phyloP scores from a whole-genome alignment of 768 basidiomycete species.

The Mrakia blollopis region DNA sequence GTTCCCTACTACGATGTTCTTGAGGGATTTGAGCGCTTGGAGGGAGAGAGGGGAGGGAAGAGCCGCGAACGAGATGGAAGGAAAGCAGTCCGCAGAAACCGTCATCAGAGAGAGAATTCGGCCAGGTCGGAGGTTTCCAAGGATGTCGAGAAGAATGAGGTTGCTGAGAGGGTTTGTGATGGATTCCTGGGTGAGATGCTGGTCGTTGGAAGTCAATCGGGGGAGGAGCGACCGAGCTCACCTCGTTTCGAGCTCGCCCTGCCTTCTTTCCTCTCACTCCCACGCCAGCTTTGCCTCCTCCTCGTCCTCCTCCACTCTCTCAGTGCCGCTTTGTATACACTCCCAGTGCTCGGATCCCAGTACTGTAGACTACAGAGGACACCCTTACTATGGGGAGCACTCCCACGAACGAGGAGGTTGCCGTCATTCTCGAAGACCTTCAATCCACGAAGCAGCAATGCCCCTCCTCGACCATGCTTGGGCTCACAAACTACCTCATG shows the following conservation, averaged over 20 bases:
- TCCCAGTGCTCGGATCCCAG: no score
- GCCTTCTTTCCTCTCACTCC: no score
- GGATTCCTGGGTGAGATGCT: no score
- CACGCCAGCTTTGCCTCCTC: not conserved
- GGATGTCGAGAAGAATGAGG: no score
- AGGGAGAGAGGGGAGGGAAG: not conserved
- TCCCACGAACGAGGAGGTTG: constrained; percentile 12
- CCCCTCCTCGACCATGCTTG: constrained; percentile 5
- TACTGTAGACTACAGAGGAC: no score
- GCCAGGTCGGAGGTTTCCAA: no score
- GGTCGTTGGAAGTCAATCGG: no score
- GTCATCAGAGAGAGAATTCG: not conserved
- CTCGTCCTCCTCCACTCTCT: not conserved
- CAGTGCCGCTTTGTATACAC: no score
- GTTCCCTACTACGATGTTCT: constrained; percentile 13
- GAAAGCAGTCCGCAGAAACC: not conserved
- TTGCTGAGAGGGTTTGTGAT: no score
- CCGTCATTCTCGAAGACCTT: not conserved
- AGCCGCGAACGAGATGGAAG: not conserved
- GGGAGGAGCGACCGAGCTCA: no score
- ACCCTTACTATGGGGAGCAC: not conserved
- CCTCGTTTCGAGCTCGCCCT: no score
- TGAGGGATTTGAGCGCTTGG: not conserved
- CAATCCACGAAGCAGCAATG: not conserved
- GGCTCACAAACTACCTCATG: constrained; percentile 15